Evolutionary conservation across 495 filamentous ascomycete genomes (phyloP), one percentile per base, ranked within the genome.

Genomic region (Penicillium mononematosum): DNA sequence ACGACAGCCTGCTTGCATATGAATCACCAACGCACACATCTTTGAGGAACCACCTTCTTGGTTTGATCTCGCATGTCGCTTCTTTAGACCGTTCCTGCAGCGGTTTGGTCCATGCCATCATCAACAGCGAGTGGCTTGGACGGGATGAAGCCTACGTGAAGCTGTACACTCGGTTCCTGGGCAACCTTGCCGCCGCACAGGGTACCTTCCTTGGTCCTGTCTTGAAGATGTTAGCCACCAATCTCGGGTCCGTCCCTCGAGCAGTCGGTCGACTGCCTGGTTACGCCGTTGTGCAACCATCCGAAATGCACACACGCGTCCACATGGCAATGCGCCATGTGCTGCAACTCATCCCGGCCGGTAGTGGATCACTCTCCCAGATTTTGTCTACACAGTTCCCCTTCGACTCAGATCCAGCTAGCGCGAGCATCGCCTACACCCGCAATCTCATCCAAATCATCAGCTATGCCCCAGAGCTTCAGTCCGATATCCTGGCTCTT

Each of bases 71-170:
- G 46, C 87, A 86, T 58, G 82, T 88, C 8, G 85, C 87, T 22
- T 71, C 83, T 22, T 76, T 99, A 25, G 81, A 87, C 59, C 85
- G 83, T 61, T 82, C 82, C 45, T 96, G 89, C 72, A 82, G 84
- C 19, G 84, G 85, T 2, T 73, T 99, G 32, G 84, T 96, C 38
- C 76, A 83, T 58, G 85, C 85, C 22, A 76, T 96, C 10, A 73
- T 97, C 32, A 75, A 81, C 56, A 89, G 85, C 69, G 77, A 85
- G 38, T 99, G 94, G 94, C 80, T 96, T 42, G 90, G 88, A 10
- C 81, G 91, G 48, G 89, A 93, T 64, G 86, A 92, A 55, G 74
- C 80, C 4, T 97, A 95, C 71, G 81, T 92, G 39, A 84, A 84
- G 56, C 78, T 89, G 3, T 98, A 88, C 71, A 83, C 88, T 46